phyloP scores from a whole-genome alignment of 2,329 filamentous ascomycete genomes.

The Phialophora expanda region DNA sequence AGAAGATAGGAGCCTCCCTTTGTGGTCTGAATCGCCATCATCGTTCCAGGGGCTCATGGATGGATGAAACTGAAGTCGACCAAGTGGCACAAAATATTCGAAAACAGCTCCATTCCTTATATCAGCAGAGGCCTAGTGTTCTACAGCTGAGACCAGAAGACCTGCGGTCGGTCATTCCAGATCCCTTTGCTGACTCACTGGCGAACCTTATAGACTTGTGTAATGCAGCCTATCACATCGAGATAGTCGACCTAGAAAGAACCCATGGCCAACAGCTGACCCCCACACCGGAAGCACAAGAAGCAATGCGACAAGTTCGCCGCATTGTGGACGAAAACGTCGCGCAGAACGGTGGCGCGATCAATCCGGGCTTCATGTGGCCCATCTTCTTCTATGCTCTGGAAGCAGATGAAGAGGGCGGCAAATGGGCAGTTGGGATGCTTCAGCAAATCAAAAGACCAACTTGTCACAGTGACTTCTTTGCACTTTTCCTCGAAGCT shows the following conservation, averaged over 20 bases:
- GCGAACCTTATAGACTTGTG: conserved; percentile 19
- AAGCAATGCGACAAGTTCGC: conserved; percentile 22
- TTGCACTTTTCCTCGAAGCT: conserved; percentile 16
- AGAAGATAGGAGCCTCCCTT: conserved; percentile 19
- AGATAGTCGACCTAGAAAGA: conserved; percentile 21
- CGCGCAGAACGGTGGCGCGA: not conserved
- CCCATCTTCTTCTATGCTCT: conserved; percentile 26
- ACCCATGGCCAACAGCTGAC: conserved; percentile 15
- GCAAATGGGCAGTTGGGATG: conserved; percentile 22
- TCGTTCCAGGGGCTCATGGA: conserved; percentile 46
- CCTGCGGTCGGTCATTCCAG: not conserved
- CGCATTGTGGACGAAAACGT: conserved; percentile 17
- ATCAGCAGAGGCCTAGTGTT: conserved; percentile 43
- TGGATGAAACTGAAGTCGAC: conserved; percentile 48
- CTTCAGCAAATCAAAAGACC: conserved; percentile 14
- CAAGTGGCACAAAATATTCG: conserved; percentile 47
- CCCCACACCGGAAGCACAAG: conserved; percentile 15
- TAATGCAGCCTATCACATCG: conserved; percentile 19
- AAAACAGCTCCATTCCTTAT: conserved; percentile 46
- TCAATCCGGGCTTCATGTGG: conserved; percentile 24
- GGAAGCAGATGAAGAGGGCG: conserved; percentile 15
- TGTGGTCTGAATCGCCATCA: conserved; percentile 46
- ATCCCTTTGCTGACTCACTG: not conserved
- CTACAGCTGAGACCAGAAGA: conserved; percentile 13
- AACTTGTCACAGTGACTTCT: conserved; percentile 18